phyloP scores from a whole-genome alignment of 169 alveolate species.

The Babesia gibsoni region DNA sequence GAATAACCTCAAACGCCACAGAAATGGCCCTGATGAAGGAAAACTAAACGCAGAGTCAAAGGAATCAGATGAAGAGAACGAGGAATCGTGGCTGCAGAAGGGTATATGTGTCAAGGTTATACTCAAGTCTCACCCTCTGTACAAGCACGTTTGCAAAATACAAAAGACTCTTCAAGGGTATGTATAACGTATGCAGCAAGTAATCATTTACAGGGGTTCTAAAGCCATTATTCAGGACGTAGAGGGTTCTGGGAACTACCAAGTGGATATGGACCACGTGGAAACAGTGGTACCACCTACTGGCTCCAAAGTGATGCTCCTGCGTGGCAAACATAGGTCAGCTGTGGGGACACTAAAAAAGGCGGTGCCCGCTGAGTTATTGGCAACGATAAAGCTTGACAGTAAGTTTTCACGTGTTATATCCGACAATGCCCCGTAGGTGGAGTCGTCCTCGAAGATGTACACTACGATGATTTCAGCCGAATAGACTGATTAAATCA shows the following conservation, averaged over 20 bases:
- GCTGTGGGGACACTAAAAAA: conserved; percentile 20
- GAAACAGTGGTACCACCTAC: conserved; percentile 60
- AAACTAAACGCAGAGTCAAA: not conserved
- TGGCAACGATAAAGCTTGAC: conserved; percentile 10
- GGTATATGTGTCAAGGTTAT: conserved; percentile 53
- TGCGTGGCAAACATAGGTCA: conserved; percentile 48
- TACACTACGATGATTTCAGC: conserved; percentile 57
- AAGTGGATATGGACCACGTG: conserved; percentile 42
- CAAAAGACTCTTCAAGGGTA: conserved; percentile 7
- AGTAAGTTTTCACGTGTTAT: not conserved
- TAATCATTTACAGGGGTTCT: not conserved
- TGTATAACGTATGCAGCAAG: not conserved
- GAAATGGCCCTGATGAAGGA: not conserved
- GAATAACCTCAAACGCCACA: not conserved
- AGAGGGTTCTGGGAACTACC: conserved; percentile 28
- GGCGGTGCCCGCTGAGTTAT: conserved; percentile 12
- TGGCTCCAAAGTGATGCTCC: conserved; percentile 31
- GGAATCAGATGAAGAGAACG: not conserved
- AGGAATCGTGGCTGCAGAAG: conserved; percentile 31
- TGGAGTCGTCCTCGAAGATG: conserved; percentile 19
- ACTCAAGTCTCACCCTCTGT: conserved; percentile 39
- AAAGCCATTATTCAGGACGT: conserved; percentile 32
- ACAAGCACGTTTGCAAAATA: conserved; percentile 57
- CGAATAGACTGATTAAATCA: not conserved
- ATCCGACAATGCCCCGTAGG: not conserved